Evolutionary conservation across 768 basidiomycete genomes (phyloP).

Genomic region (Glaciozyma antarctica): DNA sequence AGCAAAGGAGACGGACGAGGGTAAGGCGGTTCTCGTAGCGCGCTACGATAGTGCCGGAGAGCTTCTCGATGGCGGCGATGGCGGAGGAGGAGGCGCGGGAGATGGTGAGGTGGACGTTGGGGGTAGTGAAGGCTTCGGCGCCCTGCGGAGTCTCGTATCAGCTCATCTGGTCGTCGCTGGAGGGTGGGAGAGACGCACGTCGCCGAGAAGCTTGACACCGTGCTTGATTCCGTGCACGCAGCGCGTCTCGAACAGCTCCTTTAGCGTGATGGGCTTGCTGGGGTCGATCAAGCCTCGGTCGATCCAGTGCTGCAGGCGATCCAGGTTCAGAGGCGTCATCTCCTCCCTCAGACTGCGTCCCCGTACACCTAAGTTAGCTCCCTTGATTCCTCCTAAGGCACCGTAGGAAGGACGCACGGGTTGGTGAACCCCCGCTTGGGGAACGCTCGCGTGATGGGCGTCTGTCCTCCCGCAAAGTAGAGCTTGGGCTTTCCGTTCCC

Average conservation of each 20-base stretch:
- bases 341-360: slow-evolving; percentile 56
- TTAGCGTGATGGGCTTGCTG: slow-evolving; percentile 76
- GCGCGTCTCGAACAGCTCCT: slow-evolving; percentile 70
- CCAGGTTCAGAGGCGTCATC: slow-evolving; percentile 75
- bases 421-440: slow-evolving; percentile 94
- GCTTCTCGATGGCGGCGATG: slow-evolving; percentile 68
- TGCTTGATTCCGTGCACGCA: slow-evolving; percentile 76
- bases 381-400: background rate
- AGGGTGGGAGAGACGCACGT: slow-evolving; percentile 46
- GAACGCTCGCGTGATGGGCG: slow-evolving; percentile 76
- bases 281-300: slow-evolving; percentile 70
- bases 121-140: slow-evolving; percentile 52
- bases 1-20: slow-evolving; percentile 34
- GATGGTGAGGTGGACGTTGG: slow-evolving; percentile 58
- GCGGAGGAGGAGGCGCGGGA: slow-evolving; percentile 80
- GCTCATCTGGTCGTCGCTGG: background rate
- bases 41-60: slow-evolving; percentile 75
- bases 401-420: slow-evolving; percentile 51
- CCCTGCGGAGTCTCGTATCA: slow-evolving; percentile 46
- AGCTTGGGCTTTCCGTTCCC: slow-evolving; percentile 71
- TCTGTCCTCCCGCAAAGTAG: slow-evolving; percentile 95
- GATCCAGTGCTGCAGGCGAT: slow-evolving; percentile 84
- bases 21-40: slow-evolving; percentile 84
- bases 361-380: background rate
- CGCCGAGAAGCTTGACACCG: slow-evolving; percentile 82